Base-by-base conservation (phyloP, 805 yeast genomes). In the Candida sanyiensis region DNA sequence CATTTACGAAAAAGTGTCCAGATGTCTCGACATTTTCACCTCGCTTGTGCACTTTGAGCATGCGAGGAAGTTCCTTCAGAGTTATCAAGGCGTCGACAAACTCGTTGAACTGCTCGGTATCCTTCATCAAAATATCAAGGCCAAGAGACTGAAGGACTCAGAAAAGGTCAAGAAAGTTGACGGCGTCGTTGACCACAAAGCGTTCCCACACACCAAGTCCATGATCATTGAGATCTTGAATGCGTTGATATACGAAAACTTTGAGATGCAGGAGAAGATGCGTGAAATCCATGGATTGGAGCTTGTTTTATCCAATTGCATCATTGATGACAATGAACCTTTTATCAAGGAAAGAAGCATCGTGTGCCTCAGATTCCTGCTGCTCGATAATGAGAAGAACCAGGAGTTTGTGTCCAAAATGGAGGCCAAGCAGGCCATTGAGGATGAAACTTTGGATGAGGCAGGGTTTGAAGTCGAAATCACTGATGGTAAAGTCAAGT, bases 271-370 rank as follows among this genome's bases (percentile, higher is more conserved):
- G 55, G 90, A 89, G 40, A 56, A 61, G 30, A 64, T 84, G 25
- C 64, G 97, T 33, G 72, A 71, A 21, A 48, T 66, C 1, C 84
- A 82, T 33, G 95, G 87, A 0, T 57, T 90, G 11, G 85, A 78
- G 38, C 59, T 85, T 15, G 69, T 89, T 0, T 63, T 90, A 18
- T 82, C 89, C 7, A 82, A 80, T 46, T 89, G 97, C 62, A 75
- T 83, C 28, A 78, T 93, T 37, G 97, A 90, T 57, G 80, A 79
- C 32, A 77, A 84, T 55, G 94, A 93, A 57, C 97, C 97, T 0
- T 90, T 72, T 43, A 80, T 84, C 40, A 82, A 86, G 47, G 98
- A 90, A 54, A 65, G 90, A 43, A 73, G 95, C 2, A 83, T 93
- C 24, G 62, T 90, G 6, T 86, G 96, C 52, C 56, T 93, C 21